A percentile compares a stretch with the other conserved stretches of the same genome.
Evolutionary conservation across 139 green algal species (phyloP).

Genomic region (Gonium pectorale): DNA sequence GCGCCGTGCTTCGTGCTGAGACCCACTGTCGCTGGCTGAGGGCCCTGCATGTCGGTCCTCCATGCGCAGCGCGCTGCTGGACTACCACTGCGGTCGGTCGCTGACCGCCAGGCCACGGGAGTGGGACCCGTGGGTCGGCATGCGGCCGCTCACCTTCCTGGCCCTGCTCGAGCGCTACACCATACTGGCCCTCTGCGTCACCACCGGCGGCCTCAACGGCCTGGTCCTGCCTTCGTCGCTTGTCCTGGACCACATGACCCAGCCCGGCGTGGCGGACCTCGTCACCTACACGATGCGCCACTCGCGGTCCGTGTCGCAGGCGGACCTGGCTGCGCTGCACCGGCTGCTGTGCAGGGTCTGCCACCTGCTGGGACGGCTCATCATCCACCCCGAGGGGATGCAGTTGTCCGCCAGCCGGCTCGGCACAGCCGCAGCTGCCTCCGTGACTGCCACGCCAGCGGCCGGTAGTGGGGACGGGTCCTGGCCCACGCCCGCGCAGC

Average conservation of each 20-base stretch:
- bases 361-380: neutral
- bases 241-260: constrained; percentile 20
- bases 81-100: neutral
- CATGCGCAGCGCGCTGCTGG: constrained; percentile 8
- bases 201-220: neutral
- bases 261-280: neutral
- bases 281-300: neutral
- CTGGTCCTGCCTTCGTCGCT: neutral
- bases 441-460: too few species aligned
- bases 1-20: too few species aligned
- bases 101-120: neutral
- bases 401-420: too few species aligned
- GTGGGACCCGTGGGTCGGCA: constrained; percentile 3
- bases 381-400: neutral
- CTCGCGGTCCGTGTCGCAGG: neutral
- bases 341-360: neutral
- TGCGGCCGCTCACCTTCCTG: constrained; percentile 16
- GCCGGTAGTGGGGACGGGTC: too few species aligned
- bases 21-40: too few species aligned
- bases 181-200: neutral
- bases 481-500: too few species aligned
- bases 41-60: too few species aligned
- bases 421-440: too few species aligned
- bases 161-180: neutral
- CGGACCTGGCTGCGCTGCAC: too few species aligned